phyloP scores from a whole-genome alignment of 352 stramenopile genomes.

The Ochromonadaceae sp. region DNA sequence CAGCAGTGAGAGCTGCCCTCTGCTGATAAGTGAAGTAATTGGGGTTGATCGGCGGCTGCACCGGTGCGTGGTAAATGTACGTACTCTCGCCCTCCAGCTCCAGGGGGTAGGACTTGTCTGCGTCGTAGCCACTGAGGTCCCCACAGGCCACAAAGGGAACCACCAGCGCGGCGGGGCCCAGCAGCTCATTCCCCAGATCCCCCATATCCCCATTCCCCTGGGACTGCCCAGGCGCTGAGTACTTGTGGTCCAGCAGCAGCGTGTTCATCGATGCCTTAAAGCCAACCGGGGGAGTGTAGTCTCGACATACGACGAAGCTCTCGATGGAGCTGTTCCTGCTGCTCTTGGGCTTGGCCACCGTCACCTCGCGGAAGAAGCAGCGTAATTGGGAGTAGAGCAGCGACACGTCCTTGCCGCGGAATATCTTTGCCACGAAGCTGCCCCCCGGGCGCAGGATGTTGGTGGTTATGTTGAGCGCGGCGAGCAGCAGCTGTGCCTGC shows the following conservation, averaged over 20 bases:
- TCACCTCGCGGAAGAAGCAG: slow-evolving; percentile 85
- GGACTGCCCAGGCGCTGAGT: too few relatives aligned
- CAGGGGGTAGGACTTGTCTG: slow-evolving; percentile 33
- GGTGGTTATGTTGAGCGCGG: slow-evolving; percentile 92
- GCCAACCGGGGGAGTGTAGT: slow-evolving; percentile 44
- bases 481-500: slow-evolving; percentile 83
- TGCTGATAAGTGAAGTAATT: slow-evolving; percentile 26
- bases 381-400: slow-evolving; percentile 87
- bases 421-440: slow-evolving; percentile 99
- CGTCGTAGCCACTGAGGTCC: slow-evolving; percentile 66
- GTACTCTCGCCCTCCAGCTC: slow-evolving; percentile 2
- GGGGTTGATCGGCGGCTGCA: slow-evolving; percentile 28
- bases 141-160: slow-evolving; percentile 74
- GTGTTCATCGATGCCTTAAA: not conserved
- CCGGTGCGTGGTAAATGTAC: slow-evolving; percentile 22
- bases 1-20: too few relatives aligned
- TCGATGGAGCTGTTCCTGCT: slow-evolving; percentile 88
- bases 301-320: slow-evolving; percentile 86
- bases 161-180: slow-evolving; percentile 21
- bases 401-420: slow-evolving; percentile 85
- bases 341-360: slow-evolving; percentile 87
- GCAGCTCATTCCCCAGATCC: not conserved
- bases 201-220: too few relatives aligned
- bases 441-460: slow-evolving; percentile 77
- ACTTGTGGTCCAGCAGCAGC: not conserved